Percentiles rank a stretch among this genome's conserved stretches.
Conservation (phyloP, 257 asterid genomes). For the Primulina huaijiensis region DNA sequence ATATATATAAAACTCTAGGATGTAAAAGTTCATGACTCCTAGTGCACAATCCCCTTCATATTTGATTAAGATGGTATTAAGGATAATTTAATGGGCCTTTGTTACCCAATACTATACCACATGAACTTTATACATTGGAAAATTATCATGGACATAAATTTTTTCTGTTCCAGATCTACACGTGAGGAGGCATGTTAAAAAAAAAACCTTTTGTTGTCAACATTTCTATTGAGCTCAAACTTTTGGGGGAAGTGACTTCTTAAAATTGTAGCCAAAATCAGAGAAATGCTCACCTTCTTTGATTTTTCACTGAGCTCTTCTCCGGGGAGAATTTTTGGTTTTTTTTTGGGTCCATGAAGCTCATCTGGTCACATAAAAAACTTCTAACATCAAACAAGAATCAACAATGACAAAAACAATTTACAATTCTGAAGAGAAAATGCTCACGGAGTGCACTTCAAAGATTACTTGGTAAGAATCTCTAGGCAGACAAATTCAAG, state of each 20-base stretch:
- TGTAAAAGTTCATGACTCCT: background rate
- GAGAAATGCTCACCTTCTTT: constrained; percentile 38
- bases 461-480: background rate
- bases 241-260: background rate
- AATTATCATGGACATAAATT: background rate
- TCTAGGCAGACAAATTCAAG: constrained; percentile 2
- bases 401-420: background rate
- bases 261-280: background rate
- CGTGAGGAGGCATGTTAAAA: background rate
- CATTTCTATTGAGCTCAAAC: background rate
- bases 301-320: constrained; percentile 67
- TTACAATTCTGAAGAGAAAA: background rate
- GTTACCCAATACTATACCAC: background rate
- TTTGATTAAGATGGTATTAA: background rate
- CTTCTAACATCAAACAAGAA: background rate
- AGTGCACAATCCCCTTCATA: background rate
- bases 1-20: too few species aligned
- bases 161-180: background rate
- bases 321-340: constrained; percentile 67
- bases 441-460: background rate
- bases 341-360: constrained; percentile 53
- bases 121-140: background rate
- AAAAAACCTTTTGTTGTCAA: background rate
- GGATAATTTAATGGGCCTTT: background rate
- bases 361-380: constrained; percentile 40